A percentile compares a stretch with the other conserved stretches of the same genome.
These are phyloP conservation scores for Scleroderma bovista DNA, from an alignment of 768 basidiomycete genomes.

Conservation along the genomic window DNA sequence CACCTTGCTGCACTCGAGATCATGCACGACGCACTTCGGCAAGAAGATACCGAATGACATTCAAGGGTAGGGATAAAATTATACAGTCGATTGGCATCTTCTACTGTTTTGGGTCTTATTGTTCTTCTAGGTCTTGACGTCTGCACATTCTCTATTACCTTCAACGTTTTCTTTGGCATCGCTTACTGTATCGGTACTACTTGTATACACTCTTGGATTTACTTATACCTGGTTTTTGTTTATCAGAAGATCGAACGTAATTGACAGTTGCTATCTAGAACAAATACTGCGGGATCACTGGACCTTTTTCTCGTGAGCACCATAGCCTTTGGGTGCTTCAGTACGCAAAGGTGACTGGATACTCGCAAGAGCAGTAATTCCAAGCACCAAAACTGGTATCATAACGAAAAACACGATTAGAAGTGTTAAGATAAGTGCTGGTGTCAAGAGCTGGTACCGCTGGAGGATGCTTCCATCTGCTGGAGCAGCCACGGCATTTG, in stretches of 20 bases:
- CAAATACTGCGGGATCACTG: constrained; percentile 41
- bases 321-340: constrained; percentile 62
- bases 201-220: constrained; percentile 6
- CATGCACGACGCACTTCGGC: constrained; percentile 42
- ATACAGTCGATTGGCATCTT: background rate
- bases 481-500: constrained; percentile 21
- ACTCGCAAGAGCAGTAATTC: constrained; percentile 61
- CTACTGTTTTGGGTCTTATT: background rate
- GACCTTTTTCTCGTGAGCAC: constrained; percentile 67
- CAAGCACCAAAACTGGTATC: constrained; percentile 59
- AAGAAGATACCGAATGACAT: constrained; percentile 21
- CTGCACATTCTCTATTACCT: background rate
- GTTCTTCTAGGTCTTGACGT: background rate
- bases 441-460: constrained; percentile 73
- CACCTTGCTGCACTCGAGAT: constrained; percentile 69
- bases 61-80: no score
- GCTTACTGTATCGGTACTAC: background rate
- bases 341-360: constrained; percentile 66
- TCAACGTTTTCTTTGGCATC: background rate
- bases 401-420: constrained; percentile 63
- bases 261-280: constrained; percentile 13
- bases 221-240: constrained; percentile 3
- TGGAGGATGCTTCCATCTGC: constrained; percentile 58
- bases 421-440: constrained; percentile 62
- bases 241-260: background rate